These are phyloP conservation scores for Colletotrichum spinosum DNA, from an alignment of 2,329 filamentous ascomycete species.

Conservation along the genomic window DNA sequence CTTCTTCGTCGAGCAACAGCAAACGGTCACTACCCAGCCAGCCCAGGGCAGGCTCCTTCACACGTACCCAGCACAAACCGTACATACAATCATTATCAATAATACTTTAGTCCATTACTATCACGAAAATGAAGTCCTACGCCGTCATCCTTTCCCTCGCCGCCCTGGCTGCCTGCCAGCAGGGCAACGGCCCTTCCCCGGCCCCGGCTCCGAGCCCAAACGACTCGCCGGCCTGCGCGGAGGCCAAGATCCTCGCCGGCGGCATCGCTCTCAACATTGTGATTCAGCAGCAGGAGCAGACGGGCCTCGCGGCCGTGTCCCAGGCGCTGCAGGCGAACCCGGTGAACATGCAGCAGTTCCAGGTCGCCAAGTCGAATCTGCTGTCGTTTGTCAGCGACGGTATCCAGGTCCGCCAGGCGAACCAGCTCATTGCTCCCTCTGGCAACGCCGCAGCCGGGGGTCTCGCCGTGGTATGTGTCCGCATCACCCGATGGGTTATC, in stretches of 20 bases:
- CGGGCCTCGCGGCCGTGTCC: constrained; percentile 22
- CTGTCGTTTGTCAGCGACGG: constrained; percentile 36
- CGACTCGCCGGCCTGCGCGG: constrained; percentile 33
- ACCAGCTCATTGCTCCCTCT: constrained; percentile 33
- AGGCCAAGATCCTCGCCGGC: constrained; percentile 35
- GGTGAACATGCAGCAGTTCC: constrained; percentile 33
- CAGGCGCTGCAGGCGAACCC: constrained; percentile 31
- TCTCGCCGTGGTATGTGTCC: constrained; percentile 26
- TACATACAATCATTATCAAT: constrained; percentile 22
- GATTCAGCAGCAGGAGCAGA: constrained; percentile 35
- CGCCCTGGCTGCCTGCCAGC: constrained; percentile 20
- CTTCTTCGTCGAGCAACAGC: constrained; percentile 23
- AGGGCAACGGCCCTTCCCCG: constrained; percentile 1
- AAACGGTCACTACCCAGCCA: constrained; percentile 32
- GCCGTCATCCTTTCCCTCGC: constrained; percentile 30
- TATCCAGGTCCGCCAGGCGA: constrained; percentile 33
- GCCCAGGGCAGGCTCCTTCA: constrained; percentile 16
- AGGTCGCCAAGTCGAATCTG: constrained; percentile 37
- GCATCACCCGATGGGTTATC: not conserved
- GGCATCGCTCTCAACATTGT: constrained; percentile 35
- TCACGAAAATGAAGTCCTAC: constrained; percentile 29
- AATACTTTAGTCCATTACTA: constrained; percentile 6
- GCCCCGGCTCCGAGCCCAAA: constrained; percentile 15
- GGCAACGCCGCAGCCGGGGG: constrained; percentile 28
- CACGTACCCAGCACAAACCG: not conserved